These are phyloP conservation scores for Ascochyta viciae-villosae DNA, from an alignment of 2,329 filamentous ascomycete species.

Conservation along the genomic window DNA sequence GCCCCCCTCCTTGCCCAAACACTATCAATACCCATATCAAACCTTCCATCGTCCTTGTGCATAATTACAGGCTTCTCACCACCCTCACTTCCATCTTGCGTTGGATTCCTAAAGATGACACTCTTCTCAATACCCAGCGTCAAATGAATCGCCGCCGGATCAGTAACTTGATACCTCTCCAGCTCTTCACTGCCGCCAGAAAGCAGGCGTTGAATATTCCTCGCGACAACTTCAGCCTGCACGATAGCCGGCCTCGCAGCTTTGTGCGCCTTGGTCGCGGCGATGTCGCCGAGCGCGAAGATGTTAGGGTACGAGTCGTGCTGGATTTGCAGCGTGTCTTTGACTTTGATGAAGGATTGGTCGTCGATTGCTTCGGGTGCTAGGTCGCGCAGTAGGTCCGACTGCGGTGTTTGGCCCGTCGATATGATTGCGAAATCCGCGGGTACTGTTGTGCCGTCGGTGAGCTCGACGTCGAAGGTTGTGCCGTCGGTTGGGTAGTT, in stretches of 20 bases:
- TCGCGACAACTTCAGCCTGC: slow-evolving; percentile 8
- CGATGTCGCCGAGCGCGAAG: slow-evolving; percentile 70
- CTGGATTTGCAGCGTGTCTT: slow-evolving; percentile 63
- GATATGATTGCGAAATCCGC: slow-evolving; percentile 58
- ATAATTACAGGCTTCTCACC: slow-evolving; percentile 11
- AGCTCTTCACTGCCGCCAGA: background rate
- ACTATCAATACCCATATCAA: slow-evolving; percentile 20
- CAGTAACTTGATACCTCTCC: slow-evolving; percentile 5
- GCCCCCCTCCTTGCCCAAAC: slow-evolving; percentile 18
- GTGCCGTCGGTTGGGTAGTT: slow-evolving; percentile 6
- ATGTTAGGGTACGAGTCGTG: slow-evolving; percentile 59
- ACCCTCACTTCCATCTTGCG: slow-evolving; percentile 1
- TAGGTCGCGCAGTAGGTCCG: slow-evolving; percentile 55
- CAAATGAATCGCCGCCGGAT: slow-evolving; percentile 19
- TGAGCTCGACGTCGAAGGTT: slow-evolving; percentile 5
- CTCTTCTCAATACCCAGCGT: slow-evolving; percentile 17
- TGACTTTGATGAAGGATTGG: slow-evolving; percentile 60
- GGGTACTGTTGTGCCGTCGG: background rate
- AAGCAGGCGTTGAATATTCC: slow-evolving; percentile 2
- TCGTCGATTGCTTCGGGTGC: slow-evolving; percentile 54
- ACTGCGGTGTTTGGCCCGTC: slow-evolving; percentile 66
- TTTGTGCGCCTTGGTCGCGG: slow-evolving; percentile 40
- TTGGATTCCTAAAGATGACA: slow-evolving; percentile 17
- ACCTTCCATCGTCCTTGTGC: slow-evolving; percentile 16
- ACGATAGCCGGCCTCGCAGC: slow-evolving; percentile 5